Base-by-base conservation (phyloP, 805 yeast species). In the Suhomyces kilbournensis region DNA sequence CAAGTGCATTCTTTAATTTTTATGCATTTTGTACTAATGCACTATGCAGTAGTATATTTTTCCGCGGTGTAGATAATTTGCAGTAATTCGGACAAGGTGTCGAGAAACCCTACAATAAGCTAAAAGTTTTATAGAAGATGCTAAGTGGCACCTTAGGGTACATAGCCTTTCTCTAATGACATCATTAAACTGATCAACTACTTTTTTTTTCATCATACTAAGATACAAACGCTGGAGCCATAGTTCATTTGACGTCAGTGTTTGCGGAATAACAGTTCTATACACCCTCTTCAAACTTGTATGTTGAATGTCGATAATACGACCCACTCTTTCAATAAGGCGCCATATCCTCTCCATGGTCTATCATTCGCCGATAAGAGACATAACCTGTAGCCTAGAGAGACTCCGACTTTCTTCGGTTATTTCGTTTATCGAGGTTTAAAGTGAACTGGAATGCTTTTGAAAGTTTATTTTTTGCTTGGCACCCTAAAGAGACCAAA, bases 401-500 rank as follows among this genome's bases (percentile, higher is more conserved):
- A 25, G 28, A 7, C 10, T 25, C 3, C 8, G 28, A 25, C 28
- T 25, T 25, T 25, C 8, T 7, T n/a, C n/a, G 28, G 28, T 8
- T 25, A 7, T 5, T 8, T 7, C 8, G 28, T 8, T 25, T 7
- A 5, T 25, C 28, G 12, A 25, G 28, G 49, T 50, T 67, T 53
- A 66, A 67, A n/a, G 51, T 8, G 4, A 69, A 70, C 44, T 63
- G 57, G 28, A 22, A n/a, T n/a, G n/a, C n/a, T n/a, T n/a, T n/a
- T n/a, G n/a, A n/a, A n/a, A n/a, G n/a, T n/a, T n/a, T n/a, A n/a
- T 23, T 23, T 23, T 7, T 23, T 23, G 3, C 3, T 7, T 23
- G 25, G 25, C 25, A 23, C 4, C 25, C 25, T 3, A 23, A 23
- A 23, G 7, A 3, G 25, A 7, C 5, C 25, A 23, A 23, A 25